Evolutionary conservation across 306 rosid species (phyloP).

Genomic region (Comarum palustre): DNA sequence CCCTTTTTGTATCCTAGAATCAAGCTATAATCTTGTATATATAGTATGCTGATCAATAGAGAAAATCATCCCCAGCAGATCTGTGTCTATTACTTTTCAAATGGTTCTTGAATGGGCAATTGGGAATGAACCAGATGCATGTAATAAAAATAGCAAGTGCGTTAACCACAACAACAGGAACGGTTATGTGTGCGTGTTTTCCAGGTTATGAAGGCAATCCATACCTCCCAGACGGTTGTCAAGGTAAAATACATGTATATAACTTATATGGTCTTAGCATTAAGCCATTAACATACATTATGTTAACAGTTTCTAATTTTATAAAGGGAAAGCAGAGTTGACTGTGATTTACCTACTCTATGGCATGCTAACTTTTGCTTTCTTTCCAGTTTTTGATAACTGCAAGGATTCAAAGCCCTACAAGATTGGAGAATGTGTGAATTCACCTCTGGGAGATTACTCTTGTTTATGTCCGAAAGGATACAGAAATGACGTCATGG

Average conservation of each 20-base stretch:
- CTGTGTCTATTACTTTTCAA: no score
- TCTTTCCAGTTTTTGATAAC: conserved; percentile 33
- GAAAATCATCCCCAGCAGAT: no score
- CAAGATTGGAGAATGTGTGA: not conserved
- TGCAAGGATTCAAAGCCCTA: conserved; percentile 26
- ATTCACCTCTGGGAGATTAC: not conserved
- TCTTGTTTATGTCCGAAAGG: not conserved
- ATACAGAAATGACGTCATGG: not conserved
- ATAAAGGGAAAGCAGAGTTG: not conserved
- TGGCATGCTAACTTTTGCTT: not conserved
- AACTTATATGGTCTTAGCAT: not conserved
- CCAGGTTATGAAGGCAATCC: conserved; percentile 11
- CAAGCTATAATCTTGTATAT: no score
- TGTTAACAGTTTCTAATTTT: not conserved
- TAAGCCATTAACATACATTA: no score
- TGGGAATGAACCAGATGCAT: no score
- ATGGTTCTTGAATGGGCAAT: no score
- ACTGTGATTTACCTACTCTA: not conserved
- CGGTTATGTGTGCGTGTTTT: conserved; percentile 2
- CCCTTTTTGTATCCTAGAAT: no score
- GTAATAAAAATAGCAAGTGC: not conserved
- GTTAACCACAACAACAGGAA: not conserved
- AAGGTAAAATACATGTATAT: not conserved
- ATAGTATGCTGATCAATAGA: no score
- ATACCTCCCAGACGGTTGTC: conserved; percentile 10